These are phyloP conservation scores for Pichia californica DNA, from an alignment of 805 yeast species.

Conservation along the genomic window DNA sequence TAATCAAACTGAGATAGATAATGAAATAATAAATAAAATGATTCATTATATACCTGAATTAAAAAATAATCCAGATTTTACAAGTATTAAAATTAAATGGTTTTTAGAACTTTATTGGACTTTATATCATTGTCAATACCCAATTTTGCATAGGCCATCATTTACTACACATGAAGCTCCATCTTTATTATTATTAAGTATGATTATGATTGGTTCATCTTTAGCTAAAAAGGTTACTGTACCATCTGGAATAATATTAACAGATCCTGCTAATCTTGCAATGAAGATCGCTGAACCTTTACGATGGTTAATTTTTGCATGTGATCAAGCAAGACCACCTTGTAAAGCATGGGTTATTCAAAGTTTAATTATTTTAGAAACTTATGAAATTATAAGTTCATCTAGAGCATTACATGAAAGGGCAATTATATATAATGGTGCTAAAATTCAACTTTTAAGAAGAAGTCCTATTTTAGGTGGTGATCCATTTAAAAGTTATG, in stretches of 20 bases:
- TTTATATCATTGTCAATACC: constrained; percentile 49
- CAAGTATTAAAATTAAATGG: constrained; percentile 13
- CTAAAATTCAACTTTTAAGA: constrained; percentile 43
- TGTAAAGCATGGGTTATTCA: constrained; percentile 46
- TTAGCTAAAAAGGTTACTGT: constrained; percentile 9
- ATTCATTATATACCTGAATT: constrained; percentile 17
- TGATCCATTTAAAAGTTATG: constrained; percentile 31
- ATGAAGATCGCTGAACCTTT: constrained; percentile 37
- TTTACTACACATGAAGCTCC: constrained; percentile 46
- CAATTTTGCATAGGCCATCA: constrained; percentile 41
- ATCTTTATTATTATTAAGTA: constrained; percentile 45
- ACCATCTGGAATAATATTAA: constrained; percentile 8
- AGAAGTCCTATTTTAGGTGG: constrained; percentile 42
- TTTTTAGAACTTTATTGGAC: constrained; percentile 41
- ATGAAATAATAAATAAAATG: constrained; percentile 14
- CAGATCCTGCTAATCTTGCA: constrained; percentile 25
- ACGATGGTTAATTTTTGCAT: constrained; percentile 39
- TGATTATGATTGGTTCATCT: constrained; percentile 51
- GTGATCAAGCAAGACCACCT: constrained; percentile 39
- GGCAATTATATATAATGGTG: constrained; percentile 45
- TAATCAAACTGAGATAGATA: constrained; percentile 18
- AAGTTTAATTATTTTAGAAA: constrained; percentile 40
- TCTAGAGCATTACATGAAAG: constrained; percentile 42
- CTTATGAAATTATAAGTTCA: constrained; percentile 40
- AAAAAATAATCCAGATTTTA: constrained; percentile 17